phyloP scores from a whole-genome alignment of 257 asterid genomes.

The Thymus mandschuricus region DNA sequence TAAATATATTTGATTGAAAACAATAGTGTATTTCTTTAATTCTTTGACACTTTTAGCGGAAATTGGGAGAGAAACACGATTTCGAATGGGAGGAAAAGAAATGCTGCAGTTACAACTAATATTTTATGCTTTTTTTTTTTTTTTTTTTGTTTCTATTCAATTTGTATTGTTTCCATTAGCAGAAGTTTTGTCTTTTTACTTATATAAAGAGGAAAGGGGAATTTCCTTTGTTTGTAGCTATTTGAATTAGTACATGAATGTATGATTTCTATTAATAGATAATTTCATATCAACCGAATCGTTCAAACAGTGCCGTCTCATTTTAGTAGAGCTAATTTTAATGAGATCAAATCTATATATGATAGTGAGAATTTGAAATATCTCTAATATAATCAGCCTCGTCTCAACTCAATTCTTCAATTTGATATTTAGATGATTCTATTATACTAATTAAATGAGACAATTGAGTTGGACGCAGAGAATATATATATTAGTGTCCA shows the following conservation, averaged over 20 bases:
- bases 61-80: not conserved
- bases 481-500: no score
- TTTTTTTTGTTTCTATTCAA: not conserved
- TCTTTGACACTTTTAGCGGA: not conserved
- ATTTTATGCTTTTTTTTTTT: not conserved
- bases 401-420: no score
- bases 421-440: no score
- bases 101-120: constrained; percentile 1
- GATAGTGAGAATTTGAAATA: no score
- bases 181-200: constrained; percentile 4
- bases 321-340: no score
- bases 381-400: no score
- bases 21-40: no score
- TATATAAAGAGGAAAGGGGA: not conserved
- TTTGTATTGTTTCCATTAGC: not conserved
- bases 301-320: no score
- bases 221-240: constrained; percentile 3
- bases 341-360: no score
- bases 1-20: not conserved
- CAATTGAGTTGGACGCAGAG: no score
- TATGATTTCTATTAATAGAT: not conserved
- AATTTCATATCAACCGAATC: not conserved
- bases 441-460: no score
- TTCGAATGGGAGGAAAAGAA: not conserved
- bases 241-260: not conserved